Conservation (phyloP, 768 basidiomycete genomes). For the Pseudohyphozyma bogoriensis region DNA sequence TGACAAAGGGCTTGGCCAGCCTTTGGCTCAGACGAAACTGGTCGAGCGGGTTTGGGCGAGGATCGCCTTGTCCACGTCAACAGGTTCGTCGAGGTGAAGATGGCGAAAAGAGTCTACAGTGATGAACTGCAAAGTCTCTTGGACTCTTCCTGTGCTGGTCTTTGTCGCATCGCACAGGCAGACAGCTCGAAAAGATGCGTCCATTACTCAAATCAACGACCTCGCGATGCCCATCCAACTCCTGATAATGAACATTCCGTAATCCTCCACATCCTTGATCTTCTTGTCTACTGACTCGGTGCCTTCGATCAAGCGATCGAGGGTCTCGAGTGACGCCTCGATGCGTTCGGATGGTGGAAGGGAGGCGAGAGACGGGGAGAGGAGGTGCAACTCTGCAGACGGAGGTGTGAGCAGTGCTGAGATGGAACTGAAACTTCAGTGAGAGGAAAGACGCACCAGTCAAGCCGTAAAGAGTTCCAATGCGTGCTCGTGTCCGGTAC, state of each 20-base stretch:
- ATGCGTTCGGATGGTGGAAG: not conserved
- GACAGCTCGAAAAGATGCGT: too few species aligned
- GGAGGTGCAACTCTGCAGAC: not conserved
- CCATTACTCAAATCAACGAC: too few species aligned
- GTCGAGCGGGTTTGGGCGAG: too few species aligned
- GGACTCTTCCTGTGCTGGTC: too few species aligned
- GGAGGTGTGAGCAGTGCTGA: not conserved
- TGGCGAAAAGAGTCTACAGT: too few species aligned
- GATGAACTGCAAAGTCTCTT: too few species aligned
- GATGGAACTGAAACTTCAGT: not conserved
- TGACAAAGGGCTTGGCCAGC: too few species aligned
- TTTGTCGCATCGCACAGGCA: too few species aligned
- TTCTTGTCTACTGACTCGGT: not conserved
- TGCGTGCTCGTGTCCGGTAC: slow-evolving; percentile 22
- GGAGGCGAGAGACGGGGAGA: not conserved
- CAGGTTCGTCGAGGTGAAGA: too few species aligned
- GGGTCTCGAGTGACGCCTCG: not conserved
- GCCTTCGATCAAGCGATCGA: slow-evolving; percentile 3
- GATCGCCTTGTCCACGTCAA: too few species aligned
- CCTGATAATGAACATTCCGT: not conserved
- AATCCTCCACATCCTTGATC: not conserved
- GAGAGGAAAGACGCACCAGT: slow-evolving; percentile 4
- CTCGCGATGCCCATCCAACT: too few species aligned
- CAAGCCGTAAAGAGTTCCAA: slow-evolving; percentile 17
- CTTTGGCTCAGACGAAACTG: too few species aligned